Evolutionary conservation across 2,329 filamentous ascomycete genomes (phyloP), one percentile per base, ranked within the genome.

Genomic region (Botrytis squamosa): DNA sequence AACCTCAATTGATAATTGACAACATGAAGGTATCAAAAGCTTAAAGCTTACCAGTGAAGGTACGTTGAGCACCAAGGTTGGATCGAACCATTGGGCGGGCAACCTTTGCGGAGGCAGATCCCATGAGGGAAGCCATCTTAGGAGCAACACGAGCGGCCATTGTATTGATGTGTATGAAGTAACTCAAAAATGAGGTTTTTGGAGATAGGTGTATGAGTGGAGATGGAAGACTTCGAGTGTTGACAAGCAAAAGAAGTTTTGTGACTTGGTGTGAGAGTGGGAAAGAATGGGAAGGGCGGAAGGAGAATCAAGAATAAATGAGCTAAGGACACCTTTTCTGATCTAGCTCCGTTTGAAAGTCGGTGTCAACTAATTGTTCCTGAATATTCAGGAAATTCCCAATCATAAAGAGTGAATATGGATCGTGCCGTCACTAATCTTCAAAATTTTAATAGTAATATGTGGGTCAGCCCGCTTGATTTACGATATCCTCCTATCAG

Each of bases 91-190:
- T 90, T 86, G 92, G 91, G 85, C 92, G 92, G 85, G 91, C 91
- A 85, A 90, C 91, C 90, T 92, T 93, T 86, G 88, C 85, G 84
- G 90, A 77, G 74, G 79, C 78, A 72, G 78, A 80, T 74, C 76
- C 89, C 89, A 92, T 91, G 86, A 91, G 89, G 83, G 90, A 88
- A 85, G 91, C 91, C 87, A 94, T 88, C 85, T 92, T 90, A 83
- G 91, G 91, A 84, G 92, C 90, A 86, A 93, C 88, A 86, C 92
- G 92, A 85, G 90, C 88, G 85, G 92, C 90, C 92, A 94, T 94
- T 93, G 88, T 89, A 88, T 90, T 85, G 86, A 86, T 84, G 75
- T 73, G 73, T 74, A 67, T 74, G 66, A 55, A 74, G 70, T 71
- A 63, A 71, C 44, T 33, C 49, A 65, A 60, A 71, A 64, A 65